A percentile compares a stretch with the other conserved stretches of the same genome.
Conservation (phyloP, 2,329 filamentous ascomycete genomes). For the Trichoderma endophyticum region DNA sequence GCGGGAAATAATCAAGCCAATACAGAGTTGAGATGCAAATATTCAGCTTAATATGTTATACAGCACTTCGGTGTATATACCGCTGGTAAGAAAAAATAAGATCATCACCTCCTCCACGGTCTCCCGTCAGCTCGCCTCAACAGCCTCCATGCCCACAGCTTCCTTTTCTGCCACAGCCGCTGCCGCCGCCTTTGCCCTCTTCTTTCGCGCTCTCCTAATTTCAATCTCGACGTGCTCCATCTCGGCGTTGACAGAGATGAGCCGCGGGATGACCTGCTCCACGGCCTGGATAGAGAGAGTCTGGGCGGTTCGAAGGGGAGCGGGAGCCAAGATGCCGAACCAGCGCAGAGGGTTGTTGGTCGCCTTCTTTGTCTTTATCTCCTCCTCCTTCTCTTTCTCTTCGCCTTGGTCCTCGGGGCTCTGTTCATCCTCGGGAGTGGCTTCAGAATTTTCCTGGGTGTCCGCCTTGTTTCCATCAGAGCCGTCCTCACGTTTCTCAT, state of each 20-base stretch:
- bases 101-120: not conserved
- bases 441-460: not conserved
- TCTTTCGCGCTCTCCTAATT: conserved; percentile 60
- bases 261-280: conserved; percentile 53
- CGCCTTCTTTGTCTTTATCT: conserved; percentile 21
- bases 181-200: conserved; percentile 45
- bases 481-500: not conserved
- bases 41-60: not conserved
- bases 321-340: conserved; percentile 55
- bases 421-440: not conserved
- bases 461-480: not conserved
- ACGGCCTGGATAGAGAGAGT: conserved; percentile 53
- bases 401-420: not conserved
- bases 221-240: conserved; percentile 67
- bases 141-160: conserved; percentile 14
- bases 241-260: conserved; percentile 56
- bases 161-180: conserved; percentile 34
- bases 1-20: not conserved
- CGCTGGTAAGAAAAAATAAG: not conserved
- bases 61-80: not conserved
- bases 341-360: conserved; percentile 48
- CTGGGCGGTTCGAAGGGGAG: conserved; percentile 57
- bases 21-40: not conserved
- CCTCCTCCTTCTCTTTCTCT: conserved; percentile 13
- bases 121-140: conserved; percentile 16